phyloP scores from a whole-genome alignment of 225 moss, liverwort and hornwort species.

The Sphagnum tenellum region DNA sequence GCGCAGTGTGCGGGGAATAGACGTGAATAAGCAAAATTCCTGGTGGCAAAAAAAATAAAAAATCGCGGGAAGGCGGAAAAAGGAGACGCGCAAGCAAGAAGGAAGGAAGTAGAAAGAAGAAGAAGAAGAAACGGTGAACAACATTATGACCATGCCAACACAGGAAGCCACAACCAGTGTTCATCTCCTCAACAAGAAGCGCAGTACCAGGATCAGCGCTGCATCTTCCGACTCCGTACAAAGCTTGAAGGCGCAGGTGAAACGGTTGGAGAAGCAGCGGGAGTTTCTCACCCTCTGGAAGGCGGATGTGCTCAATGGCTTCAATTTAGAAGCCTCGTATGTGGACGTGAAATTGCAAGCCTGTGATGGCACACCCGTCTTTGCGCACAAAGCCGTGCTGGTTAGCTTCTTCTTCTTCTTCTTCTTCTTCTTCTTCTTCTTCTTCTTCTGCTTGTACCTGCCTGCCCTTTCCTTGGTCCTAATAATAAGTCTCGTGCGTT shows the following conservation, averaged over 20 bases:
- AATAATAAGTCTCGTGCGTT: too few relatives aligned
- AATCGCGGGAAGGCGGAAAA: too few relatives aligned
- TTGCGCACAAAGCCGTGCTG: conserved; percentile 43
- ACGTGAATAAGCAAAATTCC: too few relatives aligned
- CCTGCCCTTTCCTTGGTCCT: too few relatives aligned
- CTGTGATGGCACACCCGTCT: conserved; percentile 23
- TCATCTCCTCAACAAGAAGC: conserved; percentile 34
- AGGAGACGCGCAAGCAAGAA: too few relatives aligned
- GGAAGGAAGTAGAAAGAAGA: too few relatives aligned
- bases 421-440: not conserved
- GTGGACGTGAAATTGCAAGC: conserved; percentile 39
- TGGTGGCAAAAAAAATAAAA: too few relatives aligned
- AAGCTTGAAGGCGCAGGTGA: conserved; percentile 45
- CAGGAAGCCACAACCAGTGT: conserved; percentile 13
- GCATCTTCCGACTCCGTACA: conserved; percentile 23
- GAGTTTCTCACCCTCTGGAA: conserved; percentile 53
- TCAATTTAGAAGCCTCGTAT: conserved; percentile 15
- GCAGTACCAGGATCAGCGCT: conserved; percentile 34
- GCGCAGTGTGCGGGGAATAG: too few relatives aligned
- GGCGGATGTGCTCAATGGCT: conserved; percentile 4
- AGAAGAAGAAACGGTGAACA: too few relatives aligned
- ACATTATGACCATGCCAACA: too few relatives aligned
- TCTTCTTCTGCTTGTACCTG: too few relatives aligned
- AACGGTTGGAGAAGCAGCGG: conserved; percentile 61
- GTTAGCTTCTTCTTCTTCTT: conserved; percentile 11